Conservation (phyloP, 192 early-diverging fungal genomes). For the Coemansia asiatica region DNA sequence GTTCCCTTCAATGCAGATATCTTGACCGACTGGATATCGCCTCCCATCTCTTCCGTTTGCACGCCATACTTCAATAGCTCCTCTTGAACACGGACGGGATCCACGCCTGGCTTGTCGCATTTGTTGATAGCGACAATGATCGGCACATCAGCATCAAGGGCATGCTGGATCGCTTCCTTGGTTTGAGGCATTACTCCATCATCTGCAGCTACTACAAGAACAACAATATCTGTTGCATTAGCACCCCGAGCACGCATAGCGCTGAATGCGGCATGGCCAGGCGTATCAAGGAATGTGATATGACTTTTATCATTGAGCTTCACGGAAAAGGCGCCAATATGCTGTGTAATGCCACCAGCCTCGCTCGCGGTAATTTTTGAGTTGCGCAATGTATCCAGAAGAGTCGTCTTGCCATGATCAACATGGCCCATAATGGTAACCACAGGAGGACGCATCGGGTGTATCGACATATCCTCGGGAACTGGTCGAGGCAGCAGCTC, state of each 20-base stretch:
- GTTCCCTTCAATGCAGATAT: conserved; percentile 87
- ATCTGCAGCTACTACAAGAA: conserved; percentile 96
- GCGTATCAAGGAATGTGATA: conserved; percentile 96
- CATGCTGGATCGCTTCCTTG: conserved; percentile 90
- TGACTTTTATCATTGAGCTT: conserved; percentile 28
- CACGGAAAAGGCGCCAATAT: conserved; percentile 94
- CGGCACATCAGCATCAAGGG: conserved; percentile 78
- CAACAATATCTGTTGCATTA: conserved; percentile 90
- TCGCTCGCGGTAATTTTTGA: conserved; percentile 90
- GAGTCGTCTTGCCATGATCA: conserved; percentile 95
- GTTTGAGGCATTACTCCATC: conserved; percentile 99
- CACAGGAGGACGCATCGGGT: conserved; percentile 80
- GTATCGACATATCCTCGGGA: conserved; percentile 72
- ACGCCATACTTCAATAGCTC: conserved; percentile 75
- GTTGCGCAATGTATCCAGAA: conserved; percentile 87
- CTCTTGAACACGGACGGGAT: conserved; percentile 62
- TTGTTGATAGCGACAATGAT: conserved; percentile 98
- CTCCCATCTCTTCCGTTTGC: conserved; percentile 88
- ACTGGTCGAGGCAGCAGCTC: conserved; percentile 55
- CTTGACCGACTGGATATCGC: conserved; percentile 88
- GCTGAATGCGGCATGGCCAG: conserved; percentile 94
- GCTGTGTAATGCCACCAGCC: conserved; percentile 96
- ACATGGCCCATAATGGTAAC: conserved; percentile 99
- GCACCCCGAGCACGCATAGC: conserved; percentile 95
- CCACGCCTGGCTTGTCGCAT: conserved; percentile 87